Conservation (phyloP, 1,284 basidiomycete genomes). For the Sutorius eximius region DNA sequence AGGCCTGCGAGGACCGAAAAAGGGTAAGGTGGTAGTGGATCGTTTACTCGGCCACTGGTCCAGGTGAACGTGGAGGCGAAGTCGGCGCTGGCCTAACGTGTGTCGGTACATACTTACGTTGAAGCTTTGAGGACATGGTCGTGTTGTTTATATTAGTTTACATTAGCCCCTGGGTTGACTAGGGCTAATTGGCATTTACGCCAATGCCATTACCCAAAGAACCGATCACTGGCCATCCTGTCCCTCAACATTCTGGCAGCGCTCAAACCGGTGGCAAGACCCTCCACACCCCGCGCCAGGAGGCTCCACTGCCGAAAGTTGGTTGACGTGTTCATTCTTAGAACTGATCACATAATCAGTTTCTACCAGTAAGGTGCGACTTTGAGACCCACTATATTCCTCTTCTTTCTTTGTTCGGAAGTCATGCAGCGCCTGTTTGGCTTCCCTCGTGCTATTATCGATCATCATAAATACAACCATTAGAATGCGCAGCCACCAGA, state of each 20-base stretch:
- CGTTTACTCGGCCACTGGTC: constrained; percentile 22
- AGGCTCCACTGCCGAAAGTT: constrained; percentile 17
- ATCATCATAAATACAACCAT: no score
- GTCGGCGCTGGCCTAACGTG: no score
- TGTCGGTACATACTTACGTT: no score
- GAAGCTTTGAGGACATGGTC: no score
- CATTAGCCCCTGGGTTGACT: neutral
- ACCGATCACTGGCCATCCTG: constrained; percentile 14
- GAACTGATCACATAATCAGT: no score
- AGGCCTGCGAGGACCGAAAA: constrained; percentile 64
- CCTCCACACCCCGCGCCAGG: no score
- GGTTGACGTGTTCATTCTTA: no score
- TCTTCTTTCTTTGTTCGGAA: no score
- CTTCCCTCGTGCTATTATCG: no score
- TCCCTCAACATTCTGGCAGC: constrained; percentile 30
- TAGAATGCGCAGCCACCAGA: neutral
- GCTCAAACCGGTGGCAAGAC: constrained; percentile 18
- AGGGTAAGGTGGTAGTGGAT: constrained; percentile 57
- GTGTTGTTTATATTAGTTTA: constrained; percentile 25
- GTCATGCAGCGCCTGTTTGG: no score
- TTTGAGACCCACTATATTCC: no score
- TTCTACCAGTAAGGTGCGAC: no score
- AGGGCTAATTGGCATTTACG: neutral
- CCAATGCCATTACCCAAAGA: neutral
- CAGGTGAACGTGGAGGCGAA: constrained; percentile 33